A percentile compares a stretch with the other conserved stretches of the same genome.
phyloP scores from a whole-genome alignment of 2,329 filamentous ascomycete genomes.

The Furcasterigmium furcatum region DNA sequence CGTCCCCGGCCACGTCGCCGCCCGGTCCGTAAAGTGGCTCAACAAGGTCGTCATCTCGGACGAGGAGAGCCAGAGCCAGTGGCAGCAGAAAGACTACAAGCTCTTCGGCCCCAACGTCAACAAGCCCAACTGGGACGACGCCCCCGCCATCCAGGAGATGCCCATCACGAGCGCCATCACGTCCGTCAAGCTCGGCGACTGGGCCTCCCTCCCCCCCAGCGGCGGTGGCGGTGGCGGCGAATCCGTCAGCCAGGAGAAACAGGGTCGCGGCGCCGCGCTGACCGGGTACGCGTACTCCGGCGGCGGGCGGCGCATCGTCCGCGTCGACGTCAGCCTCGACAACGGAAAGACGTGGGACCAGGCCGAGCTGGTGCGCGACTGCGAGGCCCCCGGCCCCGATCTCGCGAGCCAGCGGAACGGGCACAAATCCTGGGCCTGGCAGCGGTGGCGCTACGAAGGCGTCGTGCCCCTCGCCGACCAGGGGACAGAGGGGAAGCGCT shows the following conservation, averaged over 20 bases:
- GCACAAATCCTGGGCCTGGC: constrained; percentile 60
- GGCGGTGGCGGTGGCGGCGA: background rate
- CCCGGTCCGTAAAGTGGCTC: constrained; percentile 68
- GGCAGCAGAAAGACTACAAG: constrained; percentile 68
- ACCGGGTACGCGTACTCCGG: constrained; percentile 67
- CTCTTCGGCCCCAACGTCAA: constrained; percentile 63
- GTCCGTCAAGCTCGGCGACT: constrained; percentile 37
- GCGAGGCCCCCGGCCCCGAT: constrained; percentile 22
- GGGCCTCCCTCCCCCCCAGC: constrained; percentile 12
- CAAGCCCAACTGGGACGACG: constrained; percentile 58
- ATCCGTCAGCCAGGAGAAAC: no score
- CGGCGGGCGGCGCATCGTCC: constrained; percentile 61
- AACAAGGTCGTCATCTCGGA: constrained; percentile 60
- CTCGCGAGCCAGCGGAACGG: constrained; percentile 32
- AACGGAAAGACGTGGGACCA: constrained; percentile 63
- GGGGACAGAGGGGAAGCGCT: constrained; percentile 23
- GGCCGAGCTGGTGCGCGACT: constrained; percentile 54
- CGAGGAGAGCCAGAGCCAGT: constrained; percentile 63
- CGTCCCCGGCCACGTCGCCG: constrained; percentile 64
- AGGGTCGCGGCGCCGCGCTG: constrained; percentile 30
- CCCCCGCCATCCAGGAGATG: constrained; percentile 64
- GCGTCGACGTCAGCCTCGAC: constrained; percentile 66
- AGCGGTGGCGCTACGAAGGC: constrained; percentile 57
- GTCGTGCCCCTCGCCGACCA: constrained; percentile 29
- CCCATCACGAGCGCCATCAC: constrained; percentile 67